Evolutionary conservation across 208 protist species (phyloP).

Genomic region (Trichomonas gallinae): DNA sequence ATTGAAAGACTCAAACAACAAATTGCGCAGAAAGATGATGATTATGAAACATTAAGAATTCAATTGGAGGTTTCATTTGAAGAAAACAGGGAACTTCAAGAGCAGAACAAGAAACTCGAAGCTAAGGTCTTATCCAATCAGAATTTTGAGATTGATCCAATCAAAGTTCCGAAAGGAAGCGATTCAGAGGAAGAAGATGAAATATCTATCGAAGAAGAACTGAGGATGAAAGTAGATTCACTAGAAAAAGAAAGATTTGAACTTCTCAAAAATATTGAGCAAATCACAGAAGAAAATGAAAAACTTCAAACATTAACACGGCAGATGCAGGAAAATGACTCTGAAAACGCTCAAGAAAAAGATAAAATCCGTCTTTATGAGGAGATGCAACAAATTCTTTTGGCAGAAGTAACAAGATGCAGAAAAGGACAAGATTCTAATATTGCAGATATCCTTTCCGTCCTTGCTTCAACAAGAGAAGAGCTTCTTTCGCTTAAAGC

Average conservation of each 20-base stretch:
- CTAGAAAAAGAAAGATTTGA: not conserved
- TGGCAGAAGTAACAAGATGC: not conserved
- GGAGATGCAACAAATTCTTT: not conserved
- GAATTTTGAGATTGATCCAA: not conserved
- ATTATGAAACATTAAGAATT: not conserved
- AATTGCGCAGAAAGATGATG: not conserved
- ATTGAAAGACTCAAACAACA: not conserved
- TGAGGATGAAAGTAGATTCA: not conserved
- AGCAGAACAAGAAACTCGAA: not conserved
- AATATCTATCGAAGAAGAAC: not conserved
- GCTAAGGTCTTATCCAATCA: not conserved
- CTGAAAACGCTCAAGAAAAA: not conserved
- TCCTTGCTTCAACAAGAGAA: not conserved
- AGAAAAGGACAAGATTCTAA: not conserved
- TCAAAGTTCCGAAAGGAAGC: not conserved
- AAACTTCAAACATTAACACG: not conserved
- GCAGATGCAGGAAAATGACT: not conserved
- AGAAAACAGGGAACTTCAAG: not conserved
- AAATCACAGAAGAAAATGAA: not conserved
- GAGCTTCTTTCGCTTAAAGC: not conserved
- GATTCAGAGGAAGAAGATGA: not conserved
- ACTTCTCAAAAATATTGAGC: not conserved
- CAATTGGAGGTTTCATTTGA: not conserved
- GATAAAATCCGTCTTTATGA: not conserved
- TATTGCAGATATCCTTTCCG: not conserved